Base-by-base conservation (phyloP, 768 basidiomycete species). In the Paxillus rubicundulus region DNA sequence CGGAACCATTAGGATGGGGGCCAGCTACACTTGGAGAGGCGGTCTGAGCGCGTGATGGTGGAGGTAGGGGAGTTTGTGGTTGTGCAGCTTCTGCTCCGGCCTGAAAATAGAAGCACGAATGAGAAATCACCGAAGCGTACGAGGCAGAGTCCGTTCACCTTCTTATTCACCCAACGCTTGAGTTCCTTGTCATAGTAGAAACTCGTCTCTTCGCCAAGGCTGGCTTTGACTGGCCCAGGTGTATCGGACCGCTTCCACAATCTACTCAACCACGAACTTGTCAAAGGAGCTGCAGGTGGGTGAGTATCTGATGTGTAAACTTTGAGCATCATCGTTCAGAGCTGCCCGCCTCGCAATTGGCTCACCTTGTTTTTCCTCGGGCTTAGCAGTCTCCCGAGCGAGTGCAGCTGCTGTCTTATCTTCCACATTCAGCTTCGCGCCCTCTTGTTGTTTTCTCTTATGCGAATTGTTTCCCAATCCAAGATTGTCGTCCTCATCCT, bases 111-210 rank as follows among this genome's bases (percentile, higher is more conserved):
- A 30, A 49, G 16, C 1, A 59, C 53, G 18, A 45, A 57, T 14
- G 17, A 27, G 37, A 7, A 36, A 39, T 32, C 4, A 28, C 2
- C n/a, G 20, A 30, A 33, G 20, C 37, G 42, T 9, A 17, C 41
- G 45, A 27, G 53, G 47, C 24, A 21, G 24, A 51, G 46, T 18
- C 9, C 6, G 56, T 71, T 67, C 54, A 92, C 93, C 74, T 88
- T 93, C 71, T 89, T 95, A 68, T 97, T 94, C 24, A 99, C 86
- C 97, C 97, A 99, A 56, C 88, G 82, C 68, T 95, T 94, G 54
- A 87, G 79, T n/a, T 97, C 93, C 61, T 89, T 86, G 65, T 99
- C 97, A 66, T 90, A 99, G 63, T 92, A 88, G 74, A 98, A 96
- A 24, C 84, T 76, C 24, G 74, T 92, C 65, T 94, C 84, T 59